A percentile compares a stretch with the other conserved stretches of the same genome.
phyloP scores from a whole-genome alignment of 1,139 yeast genomes.

The Geotrichum reessii region DNA sequence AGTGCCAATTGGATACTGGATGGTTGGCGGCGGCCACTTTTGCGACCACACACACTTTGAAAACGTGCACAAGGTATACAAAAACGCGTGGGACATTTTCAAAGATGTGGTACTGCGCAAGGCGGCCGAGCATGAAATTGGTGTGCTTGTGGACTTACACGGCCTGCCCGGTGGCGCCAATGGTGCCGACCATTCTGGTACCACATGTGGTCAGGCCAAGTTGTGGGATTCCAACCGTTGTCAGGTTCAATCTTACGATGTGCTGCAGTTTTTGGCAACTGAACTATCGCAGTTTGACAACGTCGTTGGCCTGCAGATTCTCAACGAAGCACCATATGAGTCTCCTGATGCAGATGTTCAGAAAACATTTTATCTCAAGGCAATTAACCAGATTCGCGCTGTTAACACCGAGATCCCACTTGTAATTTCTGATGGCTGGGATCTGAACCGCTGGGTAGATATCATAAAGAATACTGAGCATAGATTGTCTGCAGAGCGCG shows the following conservation, averaged over 20 bases:
- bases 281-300: constrained; percentile 58
- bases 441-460: constrained; percentile 71
- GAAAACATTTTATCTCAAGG: constrained; percentile 59
- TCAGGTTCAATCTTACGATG: constrained; percentile 46
- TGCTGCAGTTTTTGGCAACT: constrained; percentile 55
- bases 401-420: constrained; percentile 59
- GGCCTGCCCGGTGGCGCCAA: constrained; percentile 94
- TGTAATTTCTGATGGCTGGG: constrained; percentile 91
- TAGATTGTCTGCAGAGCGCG: constrained; percentile 25
- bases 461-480: constrained; percentile 51
- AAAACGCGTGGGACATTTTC: constrained; percentile 62
- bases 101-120: constrained; percentile 47
- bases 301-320: constrained; percentile 74
- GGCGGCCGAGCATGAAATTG: constrained; percentile 55
- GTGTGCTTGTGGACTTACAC: constrained; percentile 78
- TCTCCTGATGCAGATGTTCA: constrained; percentile 42
- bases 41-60: constrained; percentile 59
- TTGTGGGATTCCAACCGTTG: constrained; percentile 51
- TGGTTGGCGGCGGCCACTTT: constrained; percentile 57
- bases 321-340: constrained; percentile 69
- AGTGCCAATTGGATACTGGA: constrained; percentile 91
- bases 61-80: constrained; percentile 50
- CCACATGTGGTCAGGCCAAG: constrained; percentile 50
- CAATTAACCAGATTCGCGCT: constrained; percentile 54
- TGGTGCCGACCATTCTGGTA: constrained; percentile 78